A percentile compares a stretch with the other conserved stretches of the same genome.
Conservation (phyloP, 805 yeast genomes). For the Wickerhamomyces canadensis region DNA sequence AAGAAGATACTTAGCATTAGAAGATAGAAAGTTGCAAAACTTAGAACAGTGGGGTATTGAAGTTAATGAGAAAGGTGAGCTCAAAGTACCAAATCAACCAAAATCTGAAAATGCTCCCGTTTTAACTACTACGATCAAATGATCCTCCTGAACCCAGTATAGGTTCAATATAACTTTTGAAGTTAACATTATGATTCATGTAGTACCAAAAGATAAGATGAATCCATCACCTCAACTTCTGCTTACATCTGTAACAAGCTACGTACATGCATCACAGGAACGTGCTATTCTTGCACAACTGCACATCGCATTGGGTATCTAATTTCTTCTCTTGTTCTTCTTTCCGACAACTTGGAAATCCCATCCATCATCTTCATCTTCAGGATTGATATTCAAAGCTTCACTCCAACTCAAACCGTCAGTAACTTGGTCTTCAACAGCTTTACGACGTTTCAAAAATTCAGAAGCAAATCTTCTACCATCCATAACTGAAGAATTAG, state of each 20-base stretch:
- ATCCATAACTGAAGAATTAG: conserved; percentile 85
- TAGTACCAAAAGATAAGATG: not conserved
- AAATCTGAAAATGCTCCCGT: conserved; percentile 1
- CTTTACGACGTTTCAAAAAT: conserved; percentile 70
- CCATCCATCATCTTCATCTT: conserved; percentile 46
- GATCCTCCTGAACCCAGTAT: not conserved
- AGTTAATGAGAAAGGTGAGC: conserved; percentile 13
- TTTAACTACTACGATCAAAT: not conserved
- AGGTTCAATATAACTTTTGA: not conserved
- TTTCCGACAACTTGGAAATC: conserved; percentile 62
- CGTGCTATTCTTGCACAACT: no score
- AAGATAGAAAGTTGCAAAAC: conserved; percentile 31
- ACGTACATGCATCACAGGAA: no score
- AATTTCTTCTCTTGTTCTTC: conserved; percentile 46
- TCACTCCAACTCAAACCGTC: conserved; percentile 67
- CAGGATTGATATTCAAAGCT: conserved; percentile 44
- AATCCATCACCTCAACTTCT: no score
- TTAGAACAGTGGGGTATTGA: conserved; percentile 28
- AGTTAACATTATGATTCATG: no score
- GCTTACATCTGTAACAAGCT: not conserved
- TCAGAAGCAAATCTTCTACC: conserved; percentile 93
- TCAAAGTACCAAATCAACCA: conserved; percentile 14
- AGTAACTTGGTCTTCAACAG: conserved; percentile 52
- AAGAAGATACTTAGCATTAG: conserved; percentile 50
- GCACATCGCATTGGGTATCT: no score